phyloP scores from a whole-genome alignment of 345 rosid species.

The Gossypium australe region DNA sequence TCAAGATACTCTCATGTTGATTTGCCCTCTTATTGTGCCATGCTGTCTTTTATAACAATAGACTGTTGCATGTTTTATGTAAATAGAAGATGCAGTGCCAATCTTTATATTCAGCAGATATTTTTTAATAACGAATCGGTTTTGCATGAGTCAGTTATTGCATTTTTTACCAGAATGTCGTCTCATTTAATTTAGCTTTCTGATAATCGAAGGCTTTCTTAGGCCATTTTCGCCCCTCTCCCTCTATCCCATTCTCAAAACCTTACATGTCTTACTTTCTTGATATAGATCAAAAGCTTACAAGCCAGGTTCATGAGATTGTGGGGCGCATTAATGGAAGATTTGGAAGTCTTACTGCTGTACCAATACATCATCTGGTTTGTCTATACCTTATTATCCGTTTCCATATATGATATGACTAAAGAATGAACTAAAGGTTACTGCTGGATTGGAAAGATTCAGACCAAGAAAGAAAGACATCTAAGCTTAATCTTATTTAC shows the following conservation, averaged over 20 bases:
- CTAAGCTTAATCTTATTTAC: background rate
- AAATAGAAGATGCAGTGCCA: too few species aligned
- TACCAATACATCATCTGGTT: constrained; percentile 42
- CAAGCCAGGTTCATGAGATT: constrained; percentile 63
- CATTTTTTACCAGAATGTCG: too few species aligned
- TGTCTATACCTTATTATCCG: background rate
- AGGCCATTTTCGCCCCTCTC: background rate
- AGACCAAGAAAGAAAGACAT: background rate
- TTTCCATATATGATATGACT: background rate
- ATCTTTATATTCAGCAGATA: too few species aligned
- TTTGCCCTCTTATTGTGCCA: too few species aligned
- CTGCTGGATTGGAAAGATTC: background rate
- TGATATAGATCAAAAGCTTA: constrained; percentile 46
- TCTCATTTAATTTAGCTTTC: background rate
- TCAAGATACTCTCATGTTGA: too few species aligned
- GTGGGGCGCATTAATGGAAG: constrained; percentile 67
- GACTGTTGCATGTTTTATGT: too few species aligned
- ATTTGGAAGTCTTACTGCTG: constrained; percentile 53
- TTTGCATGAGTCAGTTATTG: too few species aligned
- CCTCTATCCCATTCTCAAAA: background rate
- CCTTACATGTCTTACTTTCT: background rate
- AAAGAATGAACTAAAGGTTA: background rate
- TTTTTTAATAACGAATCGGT: too few species aligned
- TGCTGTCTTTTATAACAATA: too few species aligned
- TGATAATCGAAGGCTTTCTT: background rate